phyloP scores from a whole-genome alignment of 2,329 filamentous ascomycete species.

The Monilinia aucupariae region DNA sequence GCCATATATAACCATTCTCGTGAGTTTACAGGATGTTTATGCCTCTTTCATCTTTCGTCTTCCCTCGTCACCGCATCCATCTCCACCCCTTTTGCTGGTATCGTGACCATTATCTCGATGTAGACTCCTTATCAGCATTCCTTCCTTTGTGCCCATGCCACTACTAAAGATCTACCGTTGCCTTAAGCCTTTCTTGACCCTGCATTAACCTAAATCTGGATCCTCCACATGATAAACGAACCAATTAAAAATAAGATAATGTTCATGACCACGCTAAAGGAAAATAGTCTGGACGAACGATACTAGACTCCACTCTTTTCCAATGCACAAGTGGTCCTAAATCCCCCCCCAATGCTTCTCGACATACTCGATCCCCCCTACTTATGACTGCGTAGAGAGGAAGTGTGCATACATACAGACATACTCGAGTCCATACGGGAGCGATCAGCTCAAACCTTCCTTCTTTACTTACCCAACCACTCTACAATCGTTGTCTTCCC shows the following conservation, averaged over 20 bases:
- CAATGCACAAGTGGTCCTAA: background rate
- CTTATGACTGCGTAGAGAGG: background rate
- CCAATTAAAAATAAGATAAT: slow-evolving; percentile 12
- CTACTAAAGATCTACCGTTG: slow-evolving; percentile 1
- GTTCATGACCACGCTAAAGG: slow-evolving; percentile 12
- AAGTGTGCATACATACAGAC: background rate
- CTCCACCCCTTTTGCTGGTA: background rate
- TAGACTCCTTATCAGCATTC: background rate
- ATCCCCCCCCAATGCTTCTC: background rate
- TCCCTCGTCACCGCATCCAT: too few species aligned
- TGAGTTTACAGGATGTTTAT: too few species aligned
- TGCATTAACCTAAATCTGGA: background rate
- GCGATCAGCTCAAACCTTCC: too few species aligned
- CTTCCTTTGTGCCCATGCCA: background rate
- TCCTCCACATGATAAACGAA: background rate
- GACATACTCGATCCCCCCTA: background rate
- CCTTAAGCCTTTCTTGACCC: background rate
- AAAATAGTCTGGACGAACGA: background rate
- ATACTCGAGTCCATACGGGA: too few species aligned
- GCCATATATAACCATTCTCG: too few species aligned
- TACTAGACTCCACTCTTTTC: background rate
- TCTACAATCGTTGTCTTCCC: too few species aligned
- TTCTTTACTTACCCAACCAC: too few species aligned
- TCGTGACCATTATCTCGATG: background rate
- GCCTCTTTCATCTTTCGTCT: background rate